A percentile compares a stretch with the other conserved stretches of the same genome.
Conservation (phyloP, 352 stramenopile species). For the Thalassiosira exigua region DNA sequence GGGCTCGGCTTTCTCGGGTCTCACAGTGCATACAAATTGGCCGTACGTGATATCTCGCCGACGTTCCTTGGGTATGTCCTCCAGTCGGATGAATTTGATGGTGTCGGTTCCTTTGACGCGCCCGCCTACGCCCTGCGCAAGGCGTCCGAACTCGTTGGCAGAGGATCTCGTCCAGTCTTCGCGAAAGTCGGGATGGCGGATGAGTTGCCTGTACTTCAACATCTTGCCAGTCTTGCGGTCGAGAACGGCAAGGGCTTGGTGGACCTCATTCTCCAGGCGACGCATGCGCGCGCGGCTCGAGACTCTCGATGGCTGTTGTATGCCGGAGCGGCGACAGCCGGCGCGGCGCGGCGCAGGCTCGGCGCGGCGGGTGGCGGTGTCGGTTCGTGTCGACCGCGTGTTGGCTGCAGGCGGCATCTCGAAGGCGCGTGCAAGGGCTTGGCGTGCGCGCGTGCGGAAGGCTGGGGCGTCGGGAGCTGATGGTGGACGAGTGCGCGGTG, state of each 20-base stretch:
- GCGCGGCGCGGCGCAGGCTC: no score
- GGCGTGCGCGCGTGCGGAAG: background rate
- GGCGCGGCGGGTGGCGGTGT: no score
- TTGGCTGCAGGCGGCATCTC: background rate
- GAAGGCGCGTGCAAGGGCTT: background rate
- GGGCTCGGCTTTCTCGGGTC: background rate
- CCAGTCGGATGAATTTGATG: slow-evolving; percentile 52
- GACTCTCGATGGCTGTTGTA: background rate
- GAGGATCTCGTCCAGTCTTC: slow-evolving; percentile 30
- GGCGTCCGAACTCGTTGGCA: slow-evolving; percentile 50
- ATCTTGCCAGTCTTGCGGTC: slow-evolving; percentile 39
- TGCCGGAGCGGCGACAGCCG: background rate
- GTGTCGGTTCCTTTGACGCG: slow-evolving; percentile 50
- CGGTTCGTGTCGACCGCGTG: slow-evolving; percentile 1
- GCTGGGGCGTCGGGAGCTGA: background rate
- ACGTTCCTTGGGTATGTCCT: slow-evolving; percentile 24
- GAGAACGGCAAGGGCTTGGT: slow-evolving; percentile 43
- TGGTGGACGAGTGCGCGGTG: no score
- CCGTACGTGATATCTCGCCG: background rate
- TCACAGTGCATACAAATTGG: no score
- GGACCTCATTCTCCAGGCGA: slow-evolving; percentile 14
- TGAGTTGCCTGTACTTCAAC: slow-evolving; percentile 35
- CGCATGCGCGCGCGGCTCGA: background rate
- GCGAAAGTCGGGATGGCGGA: slow-evolving; percentile 9
- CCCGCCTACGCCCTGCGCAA: slow-evolving; percentile 33